Evolutionary conservation across 1,139 yeast genomes (phyloP).

Genomic region (Taphrina wiesneri): DNA sequence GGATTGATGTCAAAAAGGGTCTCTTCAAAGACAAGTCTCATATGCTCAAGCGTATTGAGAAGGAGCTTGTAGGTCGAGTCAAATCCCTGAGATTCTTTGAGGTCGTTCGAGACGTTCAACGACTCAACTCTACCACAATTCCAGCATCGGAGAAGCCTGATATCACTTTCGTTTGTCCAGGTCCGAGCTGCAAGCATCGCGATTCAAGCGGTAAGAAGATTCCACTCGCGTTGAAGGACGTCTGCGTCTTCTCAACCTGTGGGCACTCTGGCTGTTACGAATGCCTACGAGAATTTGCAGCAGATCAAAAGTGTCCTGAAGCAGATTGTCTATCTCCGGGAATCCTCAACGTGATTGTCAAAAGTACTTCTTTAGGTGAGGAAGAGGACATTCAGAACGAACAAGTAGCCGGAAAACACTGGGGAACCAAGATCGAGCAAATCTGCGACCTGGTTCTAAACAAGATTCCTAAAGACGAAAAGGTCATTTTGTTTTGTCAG

Average conservation of each 20-base stretch:
- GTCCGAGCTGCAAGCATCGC: conserved; percentile 4
- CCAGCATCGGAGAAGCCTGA: background rate
- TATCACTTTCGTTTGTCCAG: conserved; percentile 4
- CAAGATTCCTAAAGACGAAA: conserved; percentile 31
- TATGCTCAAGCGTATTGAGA: conserved; percentile 1
- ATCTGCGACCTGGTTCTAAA: conserved; percentile 16
- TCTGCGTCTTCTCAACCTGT: conserved; percentile 30
- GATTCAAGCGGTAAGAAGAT: background rate
- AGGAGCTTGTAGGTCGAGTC: conserved; percentile 12
- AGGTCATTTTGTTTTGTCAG: conserved; percentile 34
- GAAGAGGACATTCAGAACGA: conserved; percentile 15
- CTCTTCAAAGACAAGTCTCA: conserved; percentile 9
- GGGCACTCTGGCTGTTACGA: conserved; percentile 34
- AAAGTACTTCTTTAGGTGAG: conserved; percentile 11
- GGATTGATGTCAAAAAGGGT: conserved; percentile 4
- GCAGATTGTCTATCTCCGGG: conserved; percentile 18
- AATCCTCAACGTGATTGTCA: conserved; percentile 17
- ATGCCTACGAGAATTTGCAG: conserved; percentile 20
- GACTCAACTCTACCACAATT: conserved; percentile 5
- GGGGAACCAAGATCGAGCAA: conserved; percentile 34
- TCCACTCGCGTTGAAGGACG: conserved; percentile 1
- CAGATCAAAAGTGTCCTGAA: conserved; percentile 14
- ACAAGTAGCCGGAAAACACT: conserved; percentile 5
- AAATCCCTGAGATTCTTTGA: conserved; percentile 6
- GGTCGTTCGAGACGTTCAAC: conserved; percentile 17